Evolutionary conservation across 768 basidiomycete genomes (phyloP).

Genomic region (Pluteus cervinus): DNA sequence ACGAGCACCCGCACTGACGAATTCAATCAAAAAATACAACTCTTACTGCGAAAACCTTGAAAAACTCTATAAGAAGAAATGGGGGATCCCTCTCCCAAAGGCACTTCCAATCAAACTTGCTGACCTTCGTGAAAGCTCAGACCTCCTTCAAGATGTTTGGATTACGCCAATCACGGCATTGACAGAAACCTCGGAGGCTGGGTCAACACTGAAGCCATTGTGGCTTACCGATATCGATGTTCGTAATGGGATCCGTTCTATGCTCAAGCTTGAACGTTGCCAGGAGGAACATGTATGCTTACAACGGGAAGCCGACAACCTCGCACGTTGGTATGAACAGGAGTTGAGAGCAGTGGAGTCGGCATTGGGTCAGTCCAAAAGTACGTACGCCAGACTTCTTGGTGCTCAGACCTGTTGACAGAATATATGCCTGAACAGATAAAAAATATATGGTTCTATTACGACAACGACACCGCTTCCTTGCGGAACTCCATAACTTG

Average conservation of each 20-base stretch:
- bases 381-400: too few relatives aligned
- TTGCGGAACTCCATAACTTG: too few relatives aligned
- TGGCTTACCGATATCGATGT: constrained; percentile 29
- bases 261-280: constrained; percentile 22
- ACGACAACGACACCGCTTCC: too few relatives aligned
- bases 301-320: constrained; percentile 22
- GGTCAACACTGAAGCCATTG: too few relatives aligned
- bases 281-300: constrained; percentile 22
- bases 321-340: constrained; percentile 25
- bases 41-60: constrained; percentile 16
- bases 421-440: too few relatives aligned
- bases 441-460: too few relatives aligned
- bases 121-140: constrained; percentile 13
- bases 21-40: constrained; percentile 20
- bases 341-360: constrained; percentile 21
- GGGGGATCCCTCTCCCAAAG: constrained; percentile 22
- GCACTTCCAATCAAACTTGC: constrained; percentile 22
- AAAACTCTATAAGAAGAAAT: constrained; percentile 6
- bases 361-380: constrained; percentile 10
- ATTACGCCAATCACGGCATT: constrained; percentile 18
- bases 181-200: not conserved
- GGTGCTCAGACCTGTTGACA: too few relatives aligned
- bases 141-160: constrained; percentile 31
- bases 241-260: constrained; percentile 21
- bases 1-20: constrained; percentile 19